Conservation (phyloP, 2,329 filamentous ascomycete genomes). For the Sclerotinia glacialis region DNA sequence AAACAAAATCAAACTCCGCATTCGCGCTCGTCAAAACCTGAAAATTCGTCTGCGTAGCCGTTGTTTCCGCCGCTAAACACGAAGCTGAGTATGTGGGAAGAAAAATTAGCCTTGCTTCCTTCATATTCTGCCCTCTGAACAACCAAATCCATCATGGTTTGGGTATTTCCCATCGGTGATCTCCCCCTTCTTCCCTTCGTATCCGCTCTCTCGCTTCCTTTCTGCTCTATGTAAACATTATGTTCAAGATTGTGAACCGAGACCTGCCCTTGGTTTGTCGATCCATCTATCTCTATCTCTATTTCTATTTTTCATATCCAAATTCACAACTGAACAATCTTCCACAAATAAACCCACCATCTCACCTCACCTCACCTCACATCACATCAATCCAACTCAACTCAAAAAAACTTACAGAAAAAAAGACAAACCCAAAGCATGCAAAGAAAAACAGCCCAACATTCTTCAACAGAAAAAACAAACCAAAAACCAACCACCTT, state of each 20-base stretch:
- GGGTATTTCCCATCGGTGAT: too few relatives aligned
- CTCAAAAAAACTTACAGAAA: neutral
- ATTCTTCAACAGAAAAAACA: neutral
- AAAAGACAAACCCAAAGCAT: neutral
- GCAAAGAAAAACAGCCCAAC: neutral
- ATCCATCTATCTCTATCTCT: too few relatives aligned
- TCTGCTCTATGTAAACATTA: neutral
- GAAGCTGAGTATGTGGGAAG: neutral
- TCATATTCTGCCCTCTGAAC: neutral
- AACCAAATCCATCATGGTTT: neutral
- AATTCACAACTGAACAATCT: neutral
- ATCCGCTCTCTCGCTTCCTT: neutral
- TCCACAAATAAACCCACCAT: neutral
- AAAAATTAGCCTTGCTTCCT: constrained; percentile 6
- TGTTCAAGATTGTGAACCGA: neutral
- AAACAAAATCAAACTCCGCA: constrained; percentile 21
- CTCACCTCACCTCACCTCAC: too few relatives aligned
- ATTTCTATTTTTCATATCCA: too few relatives aligned
- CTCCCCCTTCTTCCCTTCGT: neutral
- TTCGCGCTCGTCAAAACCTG: constrained; percentile 20
- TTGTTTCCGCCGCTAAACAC: neutral
- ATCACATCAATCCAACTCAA: neutral
- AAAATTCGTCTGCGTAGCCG: constrained; percentile 13
- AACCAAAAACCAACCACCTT: neutral
- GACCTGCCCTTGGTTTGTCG: neutral